phyloP scores from a whole-genome alignment of 495 filamentous ascomycete species.

The Lasiosphaeris hirsuta region DNA sequence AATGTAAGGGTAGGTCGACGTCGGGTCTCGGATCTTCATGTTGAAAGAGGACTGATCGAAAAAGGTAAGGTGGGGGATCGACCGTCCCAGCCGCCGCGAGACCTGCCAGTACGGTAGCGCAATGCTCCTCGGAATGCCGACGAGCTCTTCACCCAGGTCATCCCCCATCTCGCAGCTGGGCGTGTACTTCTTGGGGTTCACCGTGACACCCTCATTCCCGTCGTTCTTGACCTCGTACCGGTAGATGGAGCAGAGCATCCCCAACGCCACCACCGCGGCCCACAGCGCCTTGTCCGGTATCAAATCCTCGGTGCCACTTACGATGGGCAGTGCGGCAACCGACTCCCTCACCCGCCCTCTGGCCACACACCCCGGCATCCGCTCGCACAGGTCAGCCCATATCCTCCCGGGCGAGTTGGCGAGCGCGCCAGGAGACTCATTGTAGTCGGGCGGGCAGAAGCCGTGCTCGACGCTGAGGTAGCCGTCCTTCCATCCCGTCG shows the following conservation, averaged over 20 bases:
- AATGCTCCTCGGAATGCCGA: slow-evolving; percentile 46
- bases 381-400: slow-evolving; percentile 52
- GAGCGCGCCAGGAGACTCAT: slow-evolving; percentile 45
- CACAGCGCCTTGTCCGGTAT: slow-evolving; percentile 51
- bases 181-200: slow-evolving; percentile 30
- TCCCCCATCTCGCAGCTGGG: slow-evolving; percentile 47
- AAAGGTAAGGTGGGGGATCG: slow-evolving; percentile 49
- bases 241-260: slow-evolving; percentile 50
- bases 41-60: slow-evolving; percentile 51
- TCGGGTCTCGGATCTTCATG: slow-evolving; percentile 47
- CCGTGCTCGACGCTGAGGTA: slow-evolving; percentile 50
- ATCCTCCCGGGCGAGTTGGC: slow-evolving; percentile 47
- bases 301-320: slow-evolving; percentile 44
- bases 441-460: slow-evolving; percentile 49
- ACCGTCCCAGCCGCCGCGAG: slow-evolving; percentile 45
- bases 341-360: slow-evolving; percentile 48
- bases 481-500: slow-evolving; percentile 52
- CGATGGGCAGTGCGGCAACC: slow-evolving; percentile 44
- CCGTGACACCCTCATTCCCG: slow-evolving; percentile 47
- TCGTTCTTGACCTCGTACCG: slow-evolving; percentile 51
- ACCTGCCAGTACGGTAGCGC: slow-evolving; percentile 47
- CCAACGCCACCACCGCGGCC: slow-evolving; percentile 50
- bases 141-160: slow-evolving; percentile 45
- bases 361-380: slow-evolving; percentile 51
- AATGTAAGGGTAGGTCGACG: slow-evolving; percentile 44